Evolutionary conservation across 1,284 basidiomycete genomes (phyloP).

Genomic region (Agroathelia rolfsii): DNA sequence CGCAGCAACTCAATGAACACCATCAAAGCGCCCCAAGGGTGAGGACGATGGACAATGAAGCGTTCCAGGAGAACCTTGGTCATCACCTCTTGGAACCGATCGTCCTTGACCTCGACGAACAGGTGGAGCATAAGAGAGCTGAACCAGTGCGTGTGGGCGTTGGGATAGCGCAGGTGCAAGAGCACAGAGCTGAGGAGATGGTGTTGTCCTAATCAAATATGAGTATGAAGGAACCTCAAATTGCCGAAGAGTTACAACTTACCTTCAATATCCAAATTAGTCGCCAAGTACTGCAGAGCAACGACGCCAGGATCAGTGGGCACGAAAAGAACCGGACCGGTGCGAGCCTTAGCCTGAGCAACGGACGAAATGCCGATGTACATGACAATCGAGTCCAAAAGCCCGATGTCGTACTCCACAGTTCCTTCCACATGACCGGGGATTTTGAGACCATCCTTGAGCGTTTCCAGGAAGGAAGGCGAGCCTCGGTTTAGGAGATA

Average conservation of each 20-base stretch:
- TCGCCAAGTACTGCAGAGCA: constrained; percentile 72
- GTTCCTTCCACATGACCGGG: constrained; percentile 39
- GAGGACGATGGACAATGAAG: constrained; percentile 87
- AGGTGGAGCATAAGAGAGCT: constrained; percentile 81
- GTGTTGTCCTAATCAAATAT: constrained; percentile 64
- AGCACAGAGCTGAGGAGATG: constrained; percentile 85
- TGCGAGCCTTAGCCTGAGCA: constrained; percentile 74
- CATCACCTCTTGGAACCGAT: constrained; percentile 82
- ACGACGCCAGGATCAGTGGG: constrained; percentile 75
- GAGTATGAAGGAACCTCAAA: constrained; percentile 5
- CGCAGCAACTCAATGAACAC: constrained; percentile 89
- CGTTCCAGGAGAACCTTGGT: constrained; percentile 88
- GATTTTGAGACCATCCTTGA: constrained; percentile 70
- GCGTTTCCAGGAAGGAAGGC: constrained; percentile 62
- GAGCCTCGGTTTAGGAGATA: constrained; percentile 67
- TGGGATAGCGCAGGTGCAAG: constrained; percentile 91
- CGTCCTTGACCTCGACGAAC: constrained; percentile 68
- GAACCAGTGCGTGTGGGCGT: constrained; percentile 97
- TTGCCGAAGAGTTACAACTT: constrained; percentile 16
- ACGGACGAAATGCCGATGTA: constrained; percentile 89
- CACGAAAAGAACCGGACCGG: constrained; percentile 72
- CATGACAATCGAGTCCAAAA: constrained; percentile 91
- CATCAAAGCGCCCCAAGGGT: constrained; percentile 94
- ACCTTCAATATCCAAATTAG: constrained; percentile 88
- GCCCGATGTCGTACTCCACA: constrained; percentile 75